Evolutionary conservation across 768 basidiomycete species (phyloP).

Genomic region (Tylopilus felleus): DNA sequence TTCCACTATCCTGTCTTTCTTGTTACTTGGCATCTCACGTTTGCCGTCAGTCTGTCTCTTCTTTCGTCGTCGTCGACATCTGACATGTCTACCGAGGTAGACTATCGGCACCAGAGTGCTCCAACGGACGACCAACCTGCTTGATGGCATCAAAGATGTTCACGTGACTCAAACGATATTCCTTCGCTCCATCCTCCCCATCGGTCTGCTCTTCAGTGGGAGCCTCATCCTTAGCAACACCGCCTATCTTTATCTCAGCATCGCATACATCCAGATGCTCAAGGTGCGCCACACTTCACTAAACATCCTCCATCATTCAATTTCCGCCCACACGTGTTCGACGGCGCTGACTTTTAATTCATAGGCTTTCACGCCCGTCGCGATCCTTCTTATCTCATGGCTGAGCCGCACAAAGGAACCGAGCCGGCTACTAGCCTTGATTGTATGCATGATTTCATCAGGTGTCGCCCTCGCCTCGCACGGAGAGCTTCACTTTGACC

Average conservation of each 20-base stretch:
- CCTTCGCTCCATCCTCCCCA: conserved; percentile 83
- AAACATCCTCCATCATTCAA: neutral
- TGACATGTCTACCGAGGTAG: conserved; percentile 30
- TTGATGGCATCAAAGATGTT: conserved; percentile 77
- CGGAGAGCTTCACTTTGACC: conserved; percentile 84
- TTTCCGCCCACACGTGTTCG: neutral
- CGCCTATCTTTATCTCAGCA: conserved; percentile 87
- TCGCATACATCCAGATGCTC: conserved; percentile 96
- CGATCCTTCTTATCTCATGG: conserved; percentile 93
- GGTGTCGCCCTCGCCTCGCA: conserved; percentile 89
- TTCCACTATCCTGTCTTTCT: conserved; percentile 93
- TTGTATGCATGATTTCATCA: conserved; percentile 86
- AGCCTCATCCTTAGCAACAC: conserved; percentile 90
- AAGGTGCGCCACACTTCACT: conserved; percentile 48
- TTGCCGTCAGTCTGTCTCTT: conserved; percentile 47
- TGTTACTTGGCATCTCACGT: conserved; percentile 79
- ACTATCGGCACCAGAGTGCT: conserved; percentile 84
- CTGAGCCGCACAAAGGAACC: conserved; percentile 85
- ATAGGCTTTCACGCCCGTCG: conserved; percentile 87
- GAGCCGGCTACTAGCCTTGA: conserved; percentile 71
- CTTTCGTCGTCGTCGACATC: neutral
- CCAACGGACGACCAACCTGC: conserved; percentile 73
- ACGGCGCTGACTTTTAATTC: neutral
- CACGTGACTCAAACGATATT: conserved; percentile 79
- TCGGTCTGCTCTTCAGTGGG: conserved; percentile 90